Evolutionary conservation across 2,329 filamentous ascomycete species (phyloP).

Genomic region (Tolypocladium tundrense): DNA sequence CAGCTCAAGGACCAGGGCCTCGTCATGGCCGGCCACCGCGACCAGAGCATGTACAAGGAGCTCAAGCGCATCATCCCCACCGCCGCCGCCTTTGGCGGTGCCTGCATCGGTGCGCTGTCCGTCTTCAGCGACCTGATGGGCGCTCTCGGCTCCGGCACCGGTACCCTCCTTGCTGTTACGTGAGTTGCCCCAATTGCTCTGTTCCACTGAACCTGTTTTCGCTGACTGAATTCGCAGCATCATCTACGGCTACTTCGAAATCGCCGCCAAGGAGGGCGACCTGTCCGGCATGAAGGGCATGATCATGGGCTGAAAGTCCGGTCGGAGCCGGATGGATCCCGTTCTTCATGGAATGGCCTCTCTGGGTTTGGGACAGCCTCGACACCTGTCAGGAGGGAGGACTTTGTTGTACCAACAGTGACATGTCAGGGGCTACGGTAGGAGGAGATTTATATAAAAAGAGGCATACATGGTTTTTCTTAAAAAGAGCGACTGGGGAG

Average conservation of each 20-base stretch:
- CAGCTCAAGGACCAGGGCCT: conserved; percentile 99
- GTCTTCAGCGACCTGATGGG: conserved; percentile 93
- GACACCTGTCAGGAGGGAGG: not conserved
- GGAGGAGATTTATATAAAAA: not conserved
- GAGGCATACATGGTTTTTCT: conserved; percentile 1
- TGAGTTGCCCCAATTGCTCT: conserved; percentile 46
- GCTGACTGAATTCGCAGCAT: conserved; percentile 49
- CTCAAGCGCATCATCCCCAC: conserved; percentile 98
- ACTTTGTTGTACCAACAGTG: conserved; percentile 3
- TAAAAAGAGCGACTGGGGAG: not conserved
- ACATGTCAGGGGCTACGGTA: not conserved
- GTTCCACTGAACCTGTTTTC: too few relatives aligned
- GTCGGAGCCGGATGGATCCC: not conserved
- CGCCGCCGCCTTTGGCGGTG: conserved; percentile 94
- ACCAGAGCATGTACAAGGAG: conserved; percentile 99
- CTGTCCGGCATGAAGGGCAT: conserved; percentile 71
- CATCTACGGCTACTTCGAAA: conserved; percentile 99
- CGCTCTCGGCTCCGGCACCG: conserved; percentile 90
- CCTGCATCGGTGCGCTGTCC: conserved; percentile 95
- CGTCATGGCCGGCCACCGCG: conserved; percentile 98
- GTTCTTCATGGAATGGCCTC: not conserved
- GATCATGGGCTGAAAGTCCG: conserved; percentile 51
- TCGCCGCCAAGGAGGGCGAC: conserved; percentile 96
- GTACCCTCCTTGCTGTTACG: conserved; percentile 97
- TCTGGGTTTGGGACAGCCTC: not conserved